phyloP scores from a whole-genome alignment of 495 filamentous ascomycete species.

The Oleoguttula mirabilis region DNA sequence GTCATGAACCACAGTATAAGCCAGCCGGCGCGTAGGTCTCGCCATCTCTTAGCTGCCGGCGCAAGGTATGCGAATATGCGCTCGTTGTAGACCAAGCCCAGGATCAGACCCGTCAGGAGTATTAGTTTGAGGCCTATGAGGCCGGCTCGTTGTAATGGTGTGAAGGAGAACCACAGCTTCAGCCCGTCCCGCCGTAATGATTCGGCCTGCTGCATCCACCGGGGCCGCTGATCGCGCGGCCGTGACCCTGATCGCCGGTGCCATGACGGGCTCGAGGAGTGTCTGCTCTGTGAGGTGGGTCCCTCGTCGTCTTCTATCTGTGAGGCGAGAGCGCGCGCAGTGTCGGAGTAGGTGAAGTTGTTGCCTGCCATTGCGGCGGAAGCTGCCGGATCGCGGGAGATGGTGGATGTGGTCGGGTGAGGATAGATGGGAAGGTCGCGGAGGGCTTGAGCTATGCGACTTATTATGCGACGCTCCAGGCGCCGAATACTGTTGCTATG shows the following conservation, averaged over 20 bases:
- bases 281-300: conserved; percentile 10
- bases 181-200: conserved; percentile 30
- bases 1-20: conserved; percentile 66
- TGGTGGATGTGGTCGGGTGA: no score
- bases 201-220: conserved; percentile 35
- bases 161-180: conserved; percentile 41
- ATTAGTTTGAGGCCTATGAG: conserved; percentile 39
- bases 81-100: conserved; percentile 65
- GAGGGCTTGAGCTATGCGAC: no score
- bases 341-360: conserved; percentile 39
- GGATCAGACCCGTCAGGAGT: conserved; percentile 41
- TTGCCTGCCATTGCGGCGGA: no score
- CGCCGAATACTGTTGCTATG: no score
- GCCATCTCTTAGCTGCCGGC: conserved; percentile 62
- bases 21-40: conserved; percentile 56
- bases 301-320: conserved; percentile 35
- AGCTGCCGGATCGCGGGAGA: no score
- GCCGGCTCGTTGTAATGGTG: conserved; percentile 49
- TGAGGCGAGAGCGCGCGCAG: conserved; percentile 52
- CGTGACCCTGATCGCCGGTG: conserved; percentile 31
- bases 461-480: no score
- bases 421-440: no score
- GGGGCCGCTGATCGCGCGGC: conserved; percentile 31
- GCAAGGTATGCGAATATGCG: conserved; percentile 59
- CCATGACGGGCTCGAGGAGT: conserved; percentile 2